Evolutionary conservation across 768 basidiomycete genomes (phyloP).

Genomic region (Amyloporia xantha): DNA sequence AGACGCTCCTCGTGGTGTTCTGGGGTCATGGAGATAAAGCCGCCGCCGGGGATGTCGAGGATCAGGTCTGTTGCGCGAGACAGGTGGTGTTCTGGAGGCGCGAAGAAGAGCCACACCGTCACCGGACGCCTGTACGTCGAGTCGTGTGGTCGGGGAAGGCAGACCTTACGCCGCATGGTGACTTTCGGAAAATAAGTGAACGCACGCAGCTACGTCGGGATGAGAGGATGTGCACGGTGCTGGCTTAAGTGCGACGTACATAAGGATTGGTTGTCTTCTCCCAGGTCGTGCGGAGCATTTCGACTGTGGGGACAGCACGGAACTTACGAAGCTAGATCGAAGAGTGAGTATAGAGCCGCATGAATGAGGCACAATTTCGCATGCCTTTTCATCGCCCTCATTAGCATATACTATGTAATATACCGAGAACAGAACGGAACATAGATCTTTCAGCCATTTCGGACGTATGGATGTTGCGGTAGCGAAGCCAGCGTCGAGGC

Average conservation of each 20-base stretch:
- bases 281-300: conserved; percentile 95
- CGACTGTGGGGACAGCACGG: conserved; percentile 89
- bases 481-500: conserved; percentile 95
- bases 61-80: conserved; percentile 71
- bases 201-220: conserved; percentile 52
- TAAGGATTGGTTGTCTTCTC: conserved; percentile 95
- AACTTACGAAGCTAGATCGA: conserved; percentile 72
- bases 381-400: conserved; percentile 95
- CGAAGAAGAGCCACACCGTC: conserved; percentile 77
- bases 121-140: conserved; percentile 81
- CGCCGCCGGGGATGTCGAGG: conserved; percentile 92
- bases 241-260: conserved; percentile 46
- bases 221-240: neutral
- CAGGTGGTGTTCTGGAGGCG: conserved; percentile 58
- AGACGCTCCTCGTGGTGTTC: conserved; percentile 95
- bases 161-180: conserved; percentile 62
- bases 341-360: neutral
- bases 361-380: neutral
- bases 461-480: conserved; percentile 91
- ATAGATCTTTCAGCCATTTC: conserved; percentile 86
- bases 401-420: conserved; percentile 90
- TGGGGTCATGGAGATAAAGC: conserved; percentile 94
- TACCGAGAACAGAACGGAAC: conserved; percentile 74
- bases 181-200: conserved; percentile 55
- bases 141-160: conserved; percentile 72